Percentiles rank a stretch among this genome's conserved stretches.
phyloP scores from a whole-genome alignment of 306 rosid species.

The Cicer bijugum region DNA sequence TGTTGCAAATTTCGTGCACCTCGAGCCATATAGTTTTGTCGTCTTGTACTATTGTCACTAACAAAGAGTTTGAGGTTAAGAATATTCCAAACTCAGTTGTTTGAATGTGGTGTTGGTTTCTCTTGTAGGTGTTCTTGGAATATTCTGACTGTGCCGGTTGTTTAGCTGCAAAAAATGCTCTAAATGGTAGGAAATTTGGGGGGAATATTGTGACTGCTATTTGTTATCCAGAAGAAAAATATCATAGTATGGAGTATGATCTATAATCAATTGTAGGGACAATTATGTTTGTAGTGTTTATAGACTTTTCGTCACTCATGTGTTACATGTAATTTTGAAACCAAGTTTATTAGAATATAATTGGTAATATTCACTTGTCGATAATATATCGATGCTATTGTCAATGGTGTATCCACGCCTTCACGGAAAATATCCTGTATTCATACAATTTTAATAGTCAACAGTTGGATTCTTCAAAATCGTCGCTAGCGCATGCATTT shows the following conservation, averaged over 20 bases:
- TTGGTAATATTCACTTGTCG: not conserved
- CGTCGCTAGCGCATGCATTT: too few species aligned
- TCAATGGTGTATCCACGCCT: not conserved
- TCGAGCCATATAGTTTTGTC: not conserved
- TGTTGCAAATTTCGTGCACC: slow-evolving; percentile 13
- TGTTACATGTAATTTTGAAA: slow-evolving; percentile 1
- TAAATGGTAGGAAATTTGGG: slow-evolving; percentile 77
- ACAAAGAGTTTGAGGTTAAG: slow-evolving; percentile 8
- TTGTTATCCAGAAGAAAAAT: slow-evolving; percentile 74
- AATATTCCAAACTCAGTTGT: not conserved
- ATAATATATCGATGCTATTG: not conserved
- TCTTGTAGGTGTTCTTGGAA: slow-evolving; percentile 76
- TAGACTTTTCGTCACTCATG: slow-evolving; percentile 17
- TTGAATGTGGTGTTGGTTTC: slow-evolving; percentile 41
- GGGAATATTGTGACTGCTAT: slow-evolving; percentile 65
- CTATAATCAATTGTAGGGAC: slow-evolving; percentile 36
- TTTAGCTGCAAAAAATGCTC: slow-evolving; percentile 65
- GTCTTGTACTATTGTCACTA: not conserved
- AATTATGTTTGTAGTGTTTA: slow-evolving; percentile 10
- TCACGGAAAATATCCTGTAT: not conserved
- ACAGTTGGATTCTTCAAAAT: slow-evolving; percentile 10
- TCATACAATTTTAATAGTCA: not conserved
- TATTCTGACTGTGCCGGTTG: slow-evolving; percentile 58
- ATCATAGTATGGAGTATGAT: slow-evolving; percentile 53
- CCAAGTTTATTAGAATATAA: slow-evolving; percentile 18